phyloP scores from a whole-genome alignment of 768 basidiomycete species.

The Termitomyces sp. region DNA sequence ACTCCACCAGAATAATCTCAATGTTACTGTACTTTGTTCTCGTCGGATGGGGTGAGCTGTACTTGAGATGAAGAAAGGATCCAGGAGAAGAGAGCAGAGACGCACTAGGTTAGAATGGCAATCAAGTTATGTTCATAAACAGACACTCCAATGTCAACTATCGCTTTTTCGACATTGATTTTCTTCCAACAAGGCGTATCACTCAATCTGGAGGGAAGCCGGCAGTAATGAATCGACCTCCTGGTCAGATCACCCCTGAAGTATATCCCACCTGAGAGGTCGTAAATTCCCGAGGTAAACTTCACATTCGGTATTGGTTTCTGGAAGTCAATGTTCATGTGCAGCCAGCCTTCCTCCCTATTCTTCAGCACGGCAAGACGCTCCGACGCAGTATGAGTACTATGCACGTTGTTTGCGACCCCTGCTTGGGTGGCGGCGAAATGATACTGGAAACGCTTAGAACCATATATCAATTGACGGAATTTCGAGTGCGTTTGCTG shows the following conservation, averaged over 20 bases:
- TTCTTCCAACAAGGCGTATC: slow-evolving; percentile 23
- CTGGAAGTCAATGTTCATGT: slow-evolving; percentile 18
- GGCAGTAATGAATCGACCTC: slow-evolving; percentile 23
- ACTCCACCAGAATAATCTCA: slow-evolving; percentile 2
- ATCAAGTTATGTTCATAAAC: slow-evolving; percentile 39
- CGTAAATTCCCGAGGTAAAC: slow-evolving; percentile 31
- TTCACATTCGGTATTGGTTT: slow-evolving; percentile 21
- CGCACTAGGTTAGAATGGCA: slow-evolving; percentile 33
- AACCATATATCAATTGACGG: slow-evolving; percentile 19
- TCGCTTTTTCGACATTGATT: slow-evolving; percentile 19
- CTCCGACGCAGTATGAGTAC: slow-evolving; percentile 6
- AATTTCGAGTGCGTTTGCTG: slow-evolving; percentile 16
- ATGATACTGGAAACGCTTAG: slow-evolving; percentile 25
- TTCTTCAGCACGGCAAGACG: slow-evolving; percentile 20
- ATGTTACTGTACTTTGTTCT: background rate
- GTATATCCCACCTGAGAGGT: slow-evolving; percentile 34
- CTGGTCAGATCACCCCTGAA: slow-evolving; percentile 25
- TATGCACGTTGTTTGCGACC: slow-evolving; percentile 23
- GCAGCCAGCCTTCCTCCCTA: slow-evolving; percentile 26
- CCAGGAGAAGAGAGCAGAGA: background rate
- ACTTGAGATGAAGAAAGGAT: background rate
- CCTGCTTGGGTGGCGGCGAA: slow-evolving; percentile 20
- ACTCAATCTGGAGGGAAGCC: slow-evolving; percentile 21
- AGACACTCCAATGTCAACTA: slow-evolving; percentile 37
- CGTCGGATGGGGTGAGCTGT: background rate